Evolutionary conservation across 192 early-diverging fungal species (phyloP).

Genomic region (Gonapodya prolifera): DNA sequence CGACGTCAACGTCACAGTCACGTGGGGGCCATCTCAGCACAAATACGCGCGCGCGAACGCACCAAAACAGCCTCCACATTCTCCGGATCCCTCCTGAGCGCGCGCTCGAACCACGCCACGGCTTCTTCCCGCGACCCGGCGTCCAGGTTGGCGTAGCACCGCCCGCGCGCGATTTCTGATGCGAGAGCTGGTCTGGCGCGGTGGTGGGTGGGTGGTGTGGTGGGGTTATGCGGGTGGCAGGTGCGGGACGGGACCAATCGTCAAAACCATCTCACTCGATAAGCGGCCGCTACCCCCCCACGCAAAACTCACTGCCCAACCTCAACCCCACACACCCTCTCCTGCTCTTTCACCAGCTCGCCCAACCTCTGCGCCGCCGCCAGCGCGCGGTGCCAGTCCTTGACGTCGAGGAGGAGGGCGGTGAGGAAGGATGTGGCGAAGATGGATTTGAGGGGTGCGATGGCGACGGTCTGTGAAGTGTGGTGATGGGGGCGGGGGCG

Average conservation of each 20-base stretch:
- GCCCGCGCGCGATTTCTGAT: not conserved
- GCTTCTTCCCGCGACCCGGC: conserved; percentile 29
- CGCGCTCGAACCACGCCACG: conserved; percentile 32
- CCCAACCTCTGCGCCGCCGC: not conserved
- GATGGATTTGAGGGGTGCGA: not conserved
- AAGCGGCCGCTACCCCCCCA: no score
- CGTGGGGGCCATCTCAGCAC: not conserved
- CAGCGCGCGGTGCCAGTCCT: not conserved
- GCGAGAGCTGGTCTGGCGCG: no score
- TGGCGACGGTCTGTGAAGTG: not conserved
- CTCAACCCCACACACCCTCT: not conserved
- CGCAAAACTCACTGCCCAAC: not conserved
- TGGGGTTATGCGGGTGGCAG: no score
- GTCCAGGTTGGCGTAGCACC: not conserved
- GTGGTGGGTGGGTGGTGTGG: no score
- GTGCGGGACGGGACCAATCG: no score
- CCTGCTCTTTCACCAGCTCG: not conserved
- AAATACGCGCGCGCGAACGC: not conserved
- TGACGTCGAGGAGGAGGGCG: not conserved
- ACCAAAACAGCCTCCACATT: conserved; percentile 8
- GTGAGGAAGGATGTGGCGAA: not conserved
- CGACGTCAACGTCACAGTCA: no score
- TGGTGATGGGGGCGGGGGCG: not conserved
- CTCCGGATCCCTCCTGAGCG: conserved; percentile 27
- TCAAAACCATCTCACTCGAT: no score